These are phyloP conservation scores for Candida pseudocylindracea DNA, from an alignment of 1,139 yeast genomes.

Conservation along the genomic window DNA sequence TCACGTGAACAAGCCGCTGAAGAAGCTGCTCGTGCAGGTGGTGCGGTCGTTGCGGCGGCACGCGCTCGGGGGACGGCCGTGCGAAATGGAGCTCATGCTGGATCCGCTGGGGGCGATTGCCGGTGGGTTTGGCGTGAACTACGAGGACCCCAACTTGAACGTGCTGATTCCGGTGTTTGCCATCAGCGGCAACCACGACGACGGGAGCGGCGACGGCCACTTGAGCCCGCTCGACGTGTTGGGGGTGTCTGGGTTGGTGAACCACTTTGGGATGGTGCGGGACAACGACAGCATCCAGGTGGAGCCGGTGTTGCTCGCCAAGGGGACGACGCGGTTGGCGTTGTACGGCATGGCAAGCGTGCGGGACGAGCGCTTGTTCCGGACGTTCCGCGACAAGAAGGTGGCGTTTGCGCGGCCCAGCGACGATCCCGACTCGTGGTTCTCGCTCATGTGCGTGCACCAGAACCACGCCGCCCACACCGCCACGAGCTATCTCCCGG, in stretches of 20 bases:
- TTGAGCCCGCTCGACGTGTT: slow-evolving; percentile 79
- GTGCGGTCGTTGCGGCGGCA: slow-evolving; percentile 45
- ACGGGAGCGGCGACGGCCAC: slow-evolving; percentile 75
- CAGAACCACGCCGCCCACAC: slow-evolving; percentile 76
- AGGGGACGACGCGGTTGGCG: slow-evolving; percentile 67
- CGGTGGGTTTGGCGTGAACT: slow-evolving; percentile 49
- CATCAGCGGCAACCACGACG: slow-evolving; percentile 93
- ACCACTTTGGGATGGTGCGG: slow-evolving; percentile 72
- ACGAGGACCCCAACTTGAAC: slow-evolving; percentile 77
- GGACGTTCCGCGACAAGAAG: slow-evolving; percentile 62
- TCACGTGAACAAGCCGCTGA: slow-evolving; percentile 74
- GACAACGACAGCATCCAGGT: slow-evolving; percentile 58
- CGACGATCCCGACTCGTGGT: slow-evolving; percentile 43
- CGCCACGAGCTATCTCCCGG: slow-evolving; percentile 67
- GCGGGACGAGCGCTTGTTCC: slow-evolving; percentile 69
- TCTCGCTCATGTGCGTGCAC: slow-evolving; percentile 74
- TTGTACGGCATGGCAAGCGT: slow-evolving; percentile 78
- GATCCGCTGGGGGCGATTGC: slow-evolving; percentile 47
- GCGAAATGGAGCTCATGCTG: slow-evolving; percentile 65
- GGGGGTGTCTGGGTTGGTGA: slow-evolving; percentile 61
- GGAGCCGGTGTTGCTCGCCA: slow-evolving; percentile 61
- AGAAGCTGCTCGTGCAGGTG: slow-evolving; percentile 72
- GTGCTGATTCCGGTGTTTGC: slow-evolving; percentile 87
- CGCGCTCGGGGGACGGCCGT: slow-evolving; percentile 76
- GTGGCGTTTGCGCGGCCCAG: slow-evolving; percentile 64